phyloP scores from a whole-genome alignment of 2,329 filamentous ascomycete species.

The Trichoderma sp. region DNA sequence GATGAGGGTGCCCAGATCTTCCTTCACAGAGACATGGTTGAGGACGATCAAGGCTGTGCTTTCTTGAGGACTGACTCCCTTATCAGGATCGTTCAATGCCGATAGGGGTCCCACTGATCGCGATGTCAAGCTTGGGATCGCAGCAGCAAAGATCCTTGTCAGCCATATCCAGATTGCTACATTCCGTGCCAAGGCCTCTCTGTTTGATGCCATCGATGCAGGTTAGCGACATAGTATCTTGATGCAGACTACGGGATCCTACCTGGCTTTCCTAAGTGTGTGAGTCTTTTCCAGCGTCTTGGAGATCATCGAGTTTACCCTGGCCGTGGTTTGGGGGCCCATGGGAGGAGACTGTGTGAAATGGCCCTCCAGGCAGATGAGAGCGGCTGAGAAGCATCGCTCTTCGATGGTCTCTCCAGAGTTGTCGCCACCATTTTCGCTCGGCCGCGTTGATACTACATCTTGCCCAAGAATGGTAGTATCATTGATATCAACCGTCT shows the following conservation, averaged over 20 bases:
- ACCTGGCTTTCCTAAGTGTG: slow-evolving; percentile 59
- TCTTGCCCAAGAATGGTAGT: slow-evolving; percentile 14
- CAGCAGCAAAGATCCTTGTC: slow-evolving; percentile 59
- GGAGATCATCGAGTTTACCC: slow-evolving; percentile 56
- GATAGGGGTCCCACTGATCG: slow-evolving; percentile 58
- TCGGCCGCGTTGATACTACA: background rate
- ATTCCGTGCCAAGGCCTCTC: slow-evolving; percentile 60
- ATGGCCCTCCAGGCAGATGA: slow-evolving; percentile 62
- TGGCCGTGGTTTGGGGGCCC: slow-evolving; percentile 54
- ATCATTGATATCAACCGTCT: slow-evolving; percentile 14
- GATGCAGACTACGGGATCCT: slow-evolving; percentile 23
- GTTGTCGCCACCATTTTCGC: slow-evolving; percentile 23
- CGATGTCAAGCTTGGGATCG: slow-evolving; percentile 59
- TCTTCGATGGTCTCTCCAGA: slow-evolving; percentile 58
- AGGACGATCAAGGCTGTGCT: slow-evolving; percentile 62
- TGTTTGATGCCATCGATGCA: slow-evolving; percentile 28
- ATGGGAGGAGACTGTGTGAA: slow-evolving; percentile 57
- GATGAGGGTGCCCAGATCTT: slow-evolving; percentile 62
- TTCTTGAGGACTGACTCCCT: slow-evolving; percentile 59
- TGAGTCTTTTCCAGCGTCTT: slow-evolving; percentile 64
- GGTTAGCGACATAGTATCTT: background rate
- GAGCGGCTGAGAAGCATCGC: slow-evolving; percentile 58
- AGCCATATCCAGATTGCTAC: slow-evolving; percentile 66
- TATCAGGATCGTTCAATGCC: slow-evolving; percentile 53
- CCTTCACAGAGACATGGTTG: slow-evolving; percentile 59